Evolutionary conservation across 768 basidiomycete species (phyloP), one percentile per base, ranked within the genome.

Genomic region (Suillus clintonianus): DNA sequence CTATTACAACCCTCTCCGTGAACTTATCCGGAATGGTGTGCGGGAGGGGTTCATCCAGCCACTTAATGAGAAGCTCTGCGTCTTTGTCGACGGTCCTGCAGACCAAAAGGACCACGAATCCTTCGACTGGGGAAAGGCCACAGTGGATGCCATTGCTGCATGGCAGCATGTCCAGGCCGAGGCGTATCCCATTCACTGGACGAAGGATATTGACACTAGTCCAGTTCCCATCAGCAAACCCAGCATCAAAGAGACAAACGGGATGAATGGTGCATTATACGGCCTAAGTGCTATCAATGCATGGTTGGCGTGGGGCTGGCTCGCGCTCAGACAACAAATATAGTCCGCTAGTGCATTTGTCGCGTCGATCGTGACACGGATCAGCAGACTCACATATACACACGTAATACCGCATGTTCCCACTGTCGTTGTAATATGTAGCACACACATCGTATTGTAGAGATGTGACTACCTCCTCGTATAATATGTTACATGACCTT

Each of bases 111-210:
- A 82, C 9, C 90, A 91, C 65, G 83, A 82, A 42, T 70, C 68
- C 4, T 94, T 85, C 74, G 87, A 95, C 69, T 96, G 94, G 94
- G 94, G 94, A 4, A 74, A 71, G 24, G 91, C 89, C 1, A 84
- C 88, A 0, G 62, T 95, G 1, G 76, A 82, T 1, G 89, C 89
- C 1, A 69, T 95, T 34, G 84, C 88, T 10, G 70, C 71, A 9
- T 95, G 92, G 92, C 66, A 79, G 30, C 74, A 72, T 58, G 69
- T 74, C 45, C 67, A 77, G 63, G 55, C 74, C 15, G 60, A 67
- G 54, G 63, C 71, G 2, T 45, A 76, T 1, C 71, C 83, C 32
- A 89, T 83, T 66, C 72, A 83, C 63, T 89, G 88, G 88, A 80
- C 77, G 15, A 77, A 72, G 62, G 77, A 76, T 61, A 74, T 67